A percentile compares a stretch with the other conserved stretches of the same genome.
Conservation (phyloP, 768 basidiomycete genomes). For the Mycena chlorophos region DNA sequence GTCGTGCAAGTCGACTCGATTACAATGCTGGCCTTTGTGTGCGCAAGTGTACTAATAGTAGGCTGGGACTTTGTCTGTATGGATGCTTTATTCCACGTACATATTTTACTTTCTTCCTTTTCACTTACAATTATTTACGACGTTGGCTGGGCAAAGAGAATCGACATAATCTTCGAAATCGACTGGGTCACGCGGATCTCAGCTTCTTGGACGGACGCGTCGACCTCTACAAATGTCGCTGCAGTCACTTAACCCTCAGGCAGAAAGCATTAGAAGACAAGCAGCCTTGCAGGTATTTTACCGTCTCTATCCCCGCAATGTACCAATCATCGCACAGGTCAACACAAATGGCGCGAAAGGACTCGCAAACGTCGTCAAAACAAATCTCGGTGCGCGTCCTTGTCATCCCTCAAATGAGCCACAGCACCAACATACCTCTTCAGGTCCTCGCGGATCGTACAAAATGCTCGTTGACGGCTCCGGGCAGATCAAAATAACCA, state of each 20-base stretch:
- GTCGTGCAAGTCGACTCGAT: too few species aligned
- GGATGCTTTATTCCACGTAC: constrained; percentile 21
- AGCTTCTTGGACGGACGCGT: not conserved
- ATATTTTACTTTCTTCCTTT: constrained; percentile 10
- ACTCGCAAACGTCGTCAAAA: constrained; percentile 94
- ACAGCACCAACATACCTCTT: constrained; percentile 11
- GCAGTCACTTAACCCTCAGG: constrained; percentile 76
- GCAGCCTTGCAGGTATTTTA: constrained; percentile 84
- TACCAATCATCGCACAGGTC: constrained; percentile 53
- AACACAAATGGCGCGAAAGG: constrained; percentile 95
- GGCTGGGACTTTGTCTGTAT: constrained; percentile 12
- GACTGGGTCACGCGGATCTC: too few species aligned
- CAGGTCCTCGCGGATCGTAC: constrained; percentile 94
- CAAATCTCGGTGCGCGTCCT: constrained; percentile 78
- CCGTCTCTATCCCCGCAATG: constrained; percentile 19
- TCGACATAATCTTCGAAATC: not conserved
- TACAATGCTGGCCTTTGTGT: constrained; percentile 16
- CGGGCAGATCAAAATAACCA: constrained; percentile 99
- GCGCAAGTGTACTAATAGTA: constrained; percentile 16
- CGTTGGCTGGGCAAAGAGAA: not conserved
- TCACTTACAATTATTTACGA: not conserved
- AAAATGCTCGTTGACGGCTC: constrained; percentile 99
- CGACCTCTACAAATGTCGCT: not conserved
- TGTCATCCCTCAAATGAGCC: constrained; percentile 10
- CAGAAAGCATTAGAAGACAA: constrained; percentile 87